Evolutionary conservation across 305 asterid species (phyloP).

Genomic region (Solanum aculeatissimum): DNA sequence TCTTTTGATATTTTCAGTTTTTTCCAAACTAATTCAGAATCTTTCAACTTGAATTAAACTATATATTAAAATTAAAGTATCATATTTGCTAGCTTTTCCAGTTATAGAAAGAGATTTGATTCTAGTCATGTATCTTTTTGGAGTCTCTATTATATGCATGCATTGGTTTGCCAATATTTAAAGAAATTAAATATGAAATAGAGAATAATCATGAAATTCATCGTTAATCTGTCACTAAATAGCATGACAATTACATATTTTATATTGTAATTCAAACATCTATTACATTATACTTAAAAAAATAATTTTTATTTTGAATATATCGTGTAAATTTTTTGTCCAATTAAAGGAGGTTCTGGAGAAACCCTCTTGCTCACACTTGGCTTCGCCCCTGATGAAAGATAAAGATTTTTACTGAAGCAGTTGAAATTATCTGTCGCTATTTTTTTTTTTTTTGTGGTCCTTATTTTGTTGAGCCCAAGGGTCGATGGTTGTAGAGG

Average conservation of each 20-base stretch:
- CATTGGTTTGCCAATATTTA: conserved; percentile 3
- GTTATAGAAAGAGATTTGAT: not conserved
- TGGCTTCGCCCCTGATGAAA: not conserved
- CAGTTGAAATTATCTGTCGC: not conserved
- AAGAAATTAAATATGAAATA: not conserved
- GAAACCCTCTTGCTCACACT: not conserved
- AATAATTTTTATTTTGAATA: not conserved
- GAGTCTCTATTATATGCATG: conserved; percentile 4
- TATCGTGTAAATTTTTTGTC: too few species aligned
- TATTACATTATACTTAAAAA: not conserved
- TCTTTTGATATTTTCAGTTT: conserved; percentile 3
- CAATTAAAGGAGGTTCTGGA: too few species aligned
- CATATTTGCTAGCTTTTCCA: not conserved
- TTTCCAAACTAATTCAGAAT: not conserved
- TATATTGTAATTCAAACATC: not conserved
- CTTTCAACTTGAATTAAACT: not conserved
- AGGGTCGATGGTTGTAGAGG: not conserved
- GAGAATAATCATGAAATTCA: not conserved
- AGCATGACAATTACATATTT: not conserved
- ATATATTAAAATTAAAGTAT: not conserved
- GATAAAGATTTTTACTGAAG: not conserved
- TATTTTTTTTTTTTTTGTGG: not conserved
- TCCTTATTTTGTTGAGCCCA: not conserved
- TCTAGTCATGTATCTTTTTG: not conserved
- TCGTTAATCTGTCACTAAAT: not conserved